Evolutionary conservation across 345 rosid species (phyloP).

Genomic region (Brassica cretica): DNA sequence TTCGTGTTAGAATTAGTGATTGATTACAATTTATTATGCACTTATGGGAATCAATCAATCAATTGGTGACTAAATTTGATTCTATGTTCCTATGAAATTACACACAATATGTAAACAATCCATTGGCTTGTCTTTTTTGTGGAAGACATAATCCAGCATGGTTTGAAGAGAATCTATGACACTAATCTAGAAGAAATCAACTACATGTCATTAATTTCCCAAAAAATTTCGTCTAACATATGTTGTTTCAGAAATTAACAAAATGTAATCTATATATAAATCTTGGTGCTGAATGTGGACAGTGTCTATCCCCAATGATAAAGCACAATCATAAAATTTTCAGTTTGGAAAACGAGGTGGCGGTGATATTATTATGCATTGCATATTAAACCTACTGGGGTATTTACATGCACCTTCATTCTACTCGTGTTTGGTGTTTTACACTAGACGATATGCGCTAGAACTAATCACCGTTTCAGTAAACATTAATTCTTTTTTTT

Average conservation of each 20-base stretch:
- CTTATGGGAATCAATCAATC: conserved; percentile 23
- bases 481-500: not conserved
- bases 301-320: not conserved
- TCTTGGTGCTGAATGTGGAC: not conserved
- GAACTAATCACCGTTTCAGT: not conserved
- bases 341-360: not conserved
- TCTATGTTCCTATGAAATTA: conserved; percentile 37
- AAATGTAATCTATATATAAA: not conserved
- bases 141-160: conserved; percentile 39
- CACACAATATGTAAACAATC: conserved; percentile 25
- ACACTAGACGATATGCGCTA: not conserved
- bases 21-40: conserved; percentile 16
- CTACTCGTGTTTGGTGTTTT: not conserved
- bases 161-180: conserved; percentile 27
- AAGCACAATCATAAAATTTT: not conserved
- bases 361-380: not conserved
- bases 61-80: conserved; percentile 38
- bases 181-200: conserved; percentile 9
- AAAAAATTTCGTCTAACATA: not conserved
- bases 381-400: not conserved
- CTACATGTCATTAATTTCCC: not conserved
- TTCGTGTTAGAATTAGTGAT: conserved; percentile 24
- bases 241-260: not conserved
- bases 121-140: conserved; percentile 21
- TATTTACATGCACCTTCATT: not conserved